Evolutionary conservation across 2,329 filamentous ascomycete species (phyloP), one percentile per base, ranked within the genome.

Genomic region (Penicillium psychrosexuale): DNA sequence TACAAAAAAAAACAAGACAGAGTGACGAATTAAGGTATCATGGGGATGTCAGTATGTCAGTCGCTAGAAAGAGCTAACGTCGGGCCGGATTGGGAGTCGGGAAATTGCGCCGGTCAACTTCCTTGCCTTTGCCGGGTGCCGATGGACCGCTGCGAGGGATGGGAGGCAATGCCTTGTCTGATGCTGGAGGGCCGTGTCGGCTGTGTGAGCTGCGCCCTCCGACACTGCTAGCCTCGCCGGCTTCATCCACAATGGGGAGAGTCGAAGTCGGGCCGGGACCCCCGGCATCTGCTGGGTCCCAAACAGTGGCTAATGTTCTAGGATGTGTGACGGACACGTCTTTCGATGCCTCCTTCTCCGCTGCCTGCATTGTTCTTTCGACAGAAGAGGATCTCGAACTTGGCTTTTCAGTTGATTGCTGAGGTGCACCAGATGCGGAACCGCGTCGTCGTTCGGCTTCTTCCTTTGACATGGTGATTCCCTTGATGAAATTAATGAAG

Each of bases 401-500:
- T 40, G 58, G 64, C 44, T 59, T 63, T 52, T 69, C 72, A 43
- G 62, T 66, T 51, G 59, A 73, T 58, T 56, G 66, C 42, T 59
- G 48, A 39, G 59, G 33, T 37, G 33, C 52, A 12, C 39, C 52
- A 1, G 47, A 36, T 2, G 52, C 66, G n/a, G 65, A 66, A 37
- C 72, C 67, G 36, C 64, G 62, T 40, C 61, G 62, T 42, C 87
- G 81, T 40, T 85, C 83, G 13, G 87, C 90, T 70, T 94, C 89
- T 75, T 97, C 93, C 13, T 84, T 82, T 1, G 91, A 94, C 84
- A 92, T 95, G 19, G 94, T 97, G 61, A 96, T 88, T 36, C 88
- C 87, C 47, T 87, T 87, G 68, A 99, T 92, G 72, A 99, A 99
- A 62, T 89, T 88, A 70, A 95, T 83, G 72, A 99, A 99, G 5